Percentiles rank a stretch among this genome's conserved stretches.
Conservation (phyloP, 179 eudicot genomes). For the Beta lomatogona region DNA sequence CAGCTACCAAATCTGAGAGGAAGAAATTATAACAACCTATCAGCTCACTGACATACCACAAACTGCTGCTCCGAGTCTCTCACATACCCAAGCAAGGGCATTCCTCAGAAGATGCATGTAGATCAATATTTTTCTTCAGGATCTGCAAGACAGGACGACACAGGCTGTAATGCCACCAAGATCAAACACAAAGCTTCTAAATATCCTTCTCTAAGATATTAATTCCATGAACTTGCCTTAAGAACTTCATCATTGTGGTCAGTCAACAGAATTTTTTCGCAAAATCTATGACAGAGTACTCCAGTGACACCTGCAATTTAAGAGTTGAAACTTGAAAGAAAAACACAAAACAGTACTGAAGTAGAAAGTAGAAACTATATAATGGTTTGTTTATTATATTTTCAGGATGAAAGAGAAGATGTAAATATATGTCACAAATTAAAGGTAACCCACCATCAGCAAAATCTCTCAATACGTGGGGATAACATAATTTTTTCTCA, state of each 20-base stretch:
- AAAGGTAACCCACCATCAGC: background rate
- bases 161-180: constrained; percentile 12
- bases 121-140: constrained; percentile 68
- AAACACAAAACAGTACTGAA: background rate
- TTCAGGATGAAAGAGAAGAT: background rate
- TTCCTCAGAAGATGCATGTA: constrained; percentile 52
- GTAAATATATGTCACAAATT: background rate
- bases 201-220: background rate
- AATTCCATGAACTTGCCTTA: constrained; percentile 63
- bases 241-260: constrained; percentile 92
- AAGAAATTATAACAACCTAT: constrained; percentile 2
- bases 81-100: constrained; percentile 56
- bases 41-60: constrained; percentile 19
- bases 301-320: constrained; percentile 73
- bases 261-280: constrained; percentile 67
- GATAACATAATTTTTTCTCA: background rate
- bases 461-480: background rate
- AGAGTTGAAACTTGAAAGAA: background rate
- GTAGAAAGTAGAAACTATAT: background rate
- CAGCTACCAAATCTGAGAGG: constrained; percentile 53
- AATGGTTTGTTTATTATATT: background rate
- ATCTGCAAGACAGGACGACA: constrained; percentile 49
- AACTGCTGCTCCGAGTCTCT: constrained; percentile 19
- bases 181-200: background rate
- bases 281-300: constrained; percentile 78